Percentiles rank a stretch among this genome's conserved stretches.
These are phyloP conservation scores for Pestalotiopsis fici DNA, from an alignment of 2,329 filamentous ascomycete genomes.

Conservation along the genomic window DNA sequence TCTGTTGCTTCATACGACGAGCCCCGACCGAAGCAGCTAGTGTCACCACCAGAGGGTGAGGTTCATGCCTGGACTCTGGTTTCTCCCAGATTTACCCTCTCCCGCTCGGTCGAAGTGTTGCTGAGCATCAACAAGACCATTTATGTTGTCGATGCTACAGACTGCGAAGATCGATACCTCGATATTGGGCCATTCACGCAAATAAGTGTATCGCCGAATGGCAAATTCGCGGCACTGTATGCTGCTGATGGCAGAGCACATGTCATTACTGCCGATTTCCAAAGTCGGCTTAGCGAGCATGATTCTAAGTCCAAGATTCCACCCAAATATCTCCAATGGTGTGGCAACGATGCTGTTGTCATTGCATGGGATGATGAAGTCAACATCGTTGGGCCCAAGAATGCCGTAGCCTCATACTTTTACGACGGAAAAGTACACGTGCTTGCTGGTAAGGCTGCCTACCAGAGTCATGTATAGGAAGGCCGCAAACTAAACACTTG, in stretches of 20 bases:
- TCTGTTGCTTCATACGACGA: conserved; percentile 89
- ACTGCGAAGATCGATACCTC: conserved; percentile 87
- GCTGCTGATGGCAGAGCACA: conserved; percentile 83
- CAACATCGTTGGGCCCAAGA: conserved; percentile 85
- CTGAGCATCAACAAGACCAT: conserved; percentile 84
- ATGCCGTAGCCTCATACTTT: conserved; percentile 75
- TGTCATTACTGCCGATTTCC: conserved; percentile 94
- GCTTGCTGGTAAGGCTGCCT: conserved; percentile 65
- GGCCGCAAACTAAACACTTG: conserved; percentile 17
- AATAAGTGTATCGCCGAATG: conserved; percentile 88
- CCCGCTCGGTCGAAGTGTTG: conserved; percentile 89
- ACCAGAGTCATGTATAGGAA: neutral
- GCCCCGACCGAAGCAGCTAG: conserved; percentile 82
- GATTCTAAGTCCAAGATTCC: conserved; percentile 82
- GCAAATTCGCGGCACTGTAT: conserved; percentile 84
- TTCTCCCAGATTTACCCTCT: conserved; percentile 84
- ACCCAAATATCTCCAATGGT: conserved; percentile 92
- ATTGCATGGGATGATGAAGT: conserved; percentile 98
- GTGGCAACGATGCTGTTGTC: conserved; percentile 89
- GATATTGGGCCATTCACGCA: conserved; percentile 92
- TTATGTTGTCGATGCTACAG: conserved; percentile 82
- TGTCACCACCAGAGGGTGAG: conserved; percentile 72
- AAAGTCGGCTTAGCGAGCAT: conserved; percentile 88
- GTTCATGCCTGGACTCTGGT: conserved; percentile 90
- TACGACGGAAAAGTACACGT: conserved; percentile 92